A percentile compares a stretch with the other conserved stretches of the same genome.
phyloP scores from a whole-genome alignment of 106 monocot genomes.

The Dendrobium officinale region DNA sequence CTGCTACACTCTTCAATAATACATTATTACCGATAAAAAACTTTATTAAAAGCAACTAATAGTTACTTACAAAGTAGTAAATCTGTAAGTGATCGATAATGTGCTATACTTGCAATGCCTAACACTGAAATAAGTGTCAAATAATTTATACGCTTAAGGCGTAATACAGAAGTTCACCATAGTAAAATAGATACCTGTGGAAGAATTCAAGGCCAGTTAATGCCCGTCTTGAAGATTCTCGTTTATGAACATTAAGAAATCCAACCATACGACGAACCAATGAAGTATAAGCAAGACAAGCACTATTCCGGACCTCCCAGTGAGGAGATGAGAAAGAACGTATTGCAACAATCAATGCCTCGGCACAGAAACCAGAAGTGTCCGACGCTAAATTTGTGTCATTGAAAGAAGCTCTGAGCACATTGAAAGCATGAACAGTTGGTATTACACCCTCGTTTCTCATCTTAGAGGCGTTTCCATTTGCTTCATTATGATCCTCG shows the following conservation, averaged over 20 bases:
- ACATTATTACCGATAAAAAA: not conserved
- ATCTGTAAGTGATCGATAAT: not conserved
- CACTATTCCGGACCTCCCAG: constrained; percentile 94
- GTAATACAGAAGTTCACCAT: not conserved
- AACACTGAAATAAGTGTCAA: not conserved
- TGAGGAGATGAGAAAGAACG: constrained; percentile 87
- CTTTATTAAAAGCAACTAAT: not conserved
- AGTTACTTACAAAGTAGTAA: not conserved
- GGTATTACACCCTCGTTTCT: constrained; percentile 91
- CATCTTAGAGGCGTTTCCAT: constrained; percentile 38
- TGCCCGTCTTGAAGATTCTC: constrained; percentile 59
- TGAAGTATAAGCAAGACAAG: constrained; percentile 90
- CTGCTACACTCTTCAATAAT: not conserved
- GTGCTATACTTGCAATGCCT: not conserved
- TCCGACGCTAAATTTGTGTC: constrained; percentile 88
- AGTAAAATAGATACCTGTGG: constrained; percentile 48
- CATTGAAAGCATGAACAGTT: constrained; percentile 95
- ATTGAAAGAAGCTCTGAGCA: constrained; percentile 93
- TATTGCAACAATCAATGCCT: constrained; percentile 73
- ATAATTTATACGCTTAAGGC: not conserved
- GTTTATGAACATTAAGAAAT: constrained; percentile 85
- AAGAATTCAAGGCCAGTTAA: constrained; percentile 95
- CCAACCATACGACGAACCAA: constrained; percentile 95
- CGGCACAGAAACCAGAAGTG: constrained; percentile 90
- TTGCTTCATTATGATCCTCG: constrained; percentile 4